Evolutionary conservation across 352 stramenopile species (phyloP), one percentile per base, ranked within the genome.

Genomic region (Globisporangium spiculum): DNA sequence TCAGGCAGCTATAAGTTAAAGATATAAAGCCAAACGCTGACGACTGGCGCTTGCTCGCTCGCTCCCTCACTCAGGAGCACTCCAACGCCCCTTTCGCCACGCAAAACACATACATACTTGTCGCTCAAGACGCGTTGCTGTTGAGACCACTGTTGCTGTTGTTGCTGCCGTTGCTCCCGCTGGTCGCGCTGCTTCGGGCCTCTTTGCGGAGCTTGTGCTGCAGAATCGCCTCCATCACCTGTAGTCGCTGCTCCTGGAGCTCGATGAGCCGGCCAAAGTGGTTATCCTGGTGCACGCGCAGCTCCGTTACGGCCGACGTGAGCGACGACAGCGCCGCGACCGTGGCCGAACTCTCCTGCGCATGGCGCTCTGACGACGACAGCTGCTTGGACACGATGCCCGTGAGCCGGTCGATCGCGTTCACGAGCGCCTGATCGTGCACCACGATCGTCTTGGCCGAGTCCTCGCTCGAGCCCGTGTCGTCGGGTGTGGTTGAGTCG

Each of bases 231-330:
- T 91, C 73, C 78, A 86, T 83, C 50, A 87, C 77, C 27, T 90
- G 78, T 3, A 93, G 62, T n/a, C 88, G 76, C 50, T 88, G 86
- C 68, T 91, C 80, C 60, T 91, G 81, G 27, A 93, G 66, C 71
- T 87, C 67, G 34, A 93, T 81, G 16, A 91, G 74, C 12, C 78
- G 74, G 0, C 69, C 70, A 56, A 90, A 76, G 2, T 80, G 73
- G 4, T 71, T 65, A 8, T 77, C 69, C 4, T 91, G 80, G 53
- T 88, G 75, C 46, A 78, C 71, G 6, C 81, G 80, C 38, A 93
- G 60, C 53, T 87, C 79, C 12, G 80, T 79, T 58, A 93, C 78
- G 4, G 79, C 80, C 2, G 76, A 69, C 14, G 82, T 81, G 10
- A 93, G 67, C 4, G 70, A 74, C 32, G 56, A 48, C 12, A 91